Conservation (phyloP, 805 yeast genomes). For the Ogataea dorogensis region DNA sequence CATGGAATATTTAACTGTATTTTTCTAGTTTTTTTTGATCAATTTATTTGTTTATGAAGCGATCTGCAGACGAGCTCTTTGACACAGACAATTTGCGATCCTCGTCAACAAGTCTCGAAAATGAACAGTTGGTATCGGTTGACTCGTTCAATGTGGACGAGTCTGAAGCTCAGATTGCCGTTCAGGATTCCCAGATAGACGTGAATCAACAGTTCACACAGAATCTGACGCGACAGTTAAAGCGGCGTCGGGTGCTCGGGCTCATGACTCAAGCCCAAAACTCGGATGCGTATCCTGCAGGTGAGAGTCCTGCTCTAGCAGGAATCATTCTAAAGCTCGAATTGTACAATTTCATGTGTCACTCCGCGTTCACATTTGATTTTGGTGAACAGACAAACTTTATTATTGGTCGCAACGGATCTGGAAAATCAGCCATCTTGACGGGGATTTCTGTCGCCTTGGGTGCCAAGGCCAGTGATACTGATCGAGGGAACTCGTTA, state of each 20-base stretch:
- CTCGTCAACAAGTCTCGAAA: conserved; percentile 6
- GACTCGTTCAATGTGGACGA: conserved; percentile 6
- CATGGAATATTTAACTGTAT: conserved; percentile 1
- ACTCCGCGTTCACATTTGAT: conserved; percentile 69
- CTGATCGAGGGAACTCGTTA: conserved; percentile 77
- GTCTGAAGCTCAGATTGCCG: conserved; percentile 13
- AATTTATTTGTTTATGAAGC: conserved; percentile 7
- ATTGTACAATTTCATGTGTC: conserved; percentile 85
- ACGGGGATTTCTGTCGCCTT: conserved; percentile 86
- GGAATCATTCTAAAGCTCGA: conserved; percentile 68
- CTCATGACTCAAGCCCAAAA: conserved; percentile 27
- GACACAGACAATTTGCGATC: conserved; percentile 1
- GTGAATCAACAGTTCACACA: conserved; percentile 31
- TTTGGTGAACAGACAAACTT: conserved; percentile 82
- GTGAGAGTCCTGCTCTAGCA: conserved; percentile 42
- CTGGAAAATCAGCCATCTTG: conserved; percentile 85
- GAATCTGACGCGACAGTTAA: conserved; percentile 24
- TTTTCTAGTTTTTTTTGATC: background rate
- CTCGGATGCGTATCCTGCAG: conserved; percentile 12
- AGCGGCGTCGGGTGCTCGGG: conserved; percentile 19
- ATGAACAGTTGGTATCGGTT: conserved; percentile 3
- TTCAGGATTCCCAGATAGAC: conserved; percentile 25
- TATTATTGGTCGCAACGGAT: conserved; percentile 87
- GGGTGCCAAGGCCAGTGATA: conserved; percentile 85
- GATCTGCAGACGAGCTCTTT: conserved; percentile 8